A percentile compares a stretch with the other conserved stretches of the same genome.
These are phyloP conservation scores for Ambrosia artemisiifolia DNA, from an alignment of 129 eudicot genomes.

Conservation along the genomic window DNA sequence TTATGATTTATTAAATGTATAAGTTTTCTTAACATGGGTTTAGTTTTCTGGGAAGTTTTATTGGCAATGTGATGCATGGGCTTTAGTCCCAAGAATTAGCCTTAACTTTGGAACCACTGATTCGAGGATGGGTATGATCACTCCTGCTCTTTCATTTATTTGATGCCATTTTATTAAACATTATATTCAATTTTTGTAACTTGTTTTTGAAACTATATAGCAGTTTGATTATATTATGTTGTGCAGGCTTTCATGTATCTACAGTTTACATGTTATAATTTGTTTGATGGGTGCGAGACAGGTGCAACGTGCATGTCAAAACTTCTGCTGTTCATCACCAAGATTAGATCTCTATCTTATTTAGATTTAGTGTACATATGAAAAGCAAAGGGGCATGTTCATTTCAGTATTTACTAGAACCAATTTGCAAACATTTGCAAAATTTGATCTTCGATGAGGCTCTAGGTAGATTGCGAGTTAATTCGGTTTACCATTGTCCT, in stretches of 20 bases:
- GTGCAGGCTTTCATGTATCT: slow-evolving; percentile 1
- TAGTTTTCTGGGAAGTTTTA: slow-evolving; percentile 30
- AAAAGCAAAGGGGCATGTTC: too few relatives aligned
- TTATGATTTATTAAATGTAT: too few relatives aligned
- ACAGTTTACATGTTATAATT: not conserved
- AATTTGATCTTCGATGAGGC: too few relatives aligned
- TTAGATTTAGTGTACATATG: not conserved
- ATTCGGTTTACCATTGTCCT: too few relatives aligned
- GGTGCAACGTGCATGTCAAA: slow-evolving; percentile 45
- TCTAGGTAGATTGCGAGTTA: too few relatives aligned
- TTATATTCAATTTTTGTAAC: not conserved
- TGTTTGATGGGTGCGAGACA: slow-evolving; percentile 63
- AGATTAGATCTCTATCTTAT: slow-evolving; percentile 38
- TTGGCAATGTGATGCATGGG: slow-evolving; percentile 35
- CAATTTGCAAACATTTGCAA: too few relatives aligned
- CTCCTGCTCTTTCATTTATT: not conserved
- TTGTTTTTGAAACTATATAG: not conserved
- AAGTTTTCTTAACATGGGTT: too few relatives aligned
- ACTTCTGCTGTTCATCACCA: slow-evolving; percentile 34
- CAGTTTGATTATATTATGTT: not conserved
- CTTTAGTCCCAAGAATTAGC: slow-evolving; percentile 44
- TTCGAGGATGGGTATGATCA: slow-evolving; percentile 56
- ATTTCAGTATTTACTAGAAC: too few relatives aligned
- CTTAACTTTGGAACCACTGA: slow-evolving; percentile 51
- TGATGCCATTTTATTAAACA: not conserved